A percentile compares a stretch with the other conserved stretches of the same genome.
Conservation (phyloP, 1,139 yeast species). For the Saccharomyces hybrid region DNA sequence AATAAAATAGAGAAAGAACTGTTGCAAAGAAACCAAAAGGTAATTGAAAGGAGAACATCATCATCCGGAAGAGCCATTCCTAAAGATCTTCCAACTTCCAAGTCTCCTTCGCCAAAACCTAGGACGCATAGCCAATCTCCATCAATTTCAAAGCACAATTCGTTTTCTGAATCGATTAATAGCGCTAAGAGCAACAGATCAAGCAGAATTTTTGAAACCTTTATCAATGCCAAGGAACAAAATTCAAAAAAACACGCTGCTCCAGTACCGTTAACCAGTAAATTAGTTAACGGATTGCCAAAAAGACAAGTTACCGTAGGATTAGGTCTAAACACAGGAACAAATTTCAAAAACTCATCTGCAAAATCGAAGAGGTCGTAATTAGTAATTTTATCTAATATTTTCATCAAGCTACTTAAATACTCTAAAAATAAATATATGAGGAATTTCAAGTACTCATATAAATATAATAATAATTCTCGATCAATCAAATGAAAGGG, state of each 20-base stretch:
- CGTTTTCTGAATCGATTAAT: not conserved
- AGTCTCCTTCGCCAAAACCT: constrained; percentile 2
- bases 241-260: constrained; percentile 16
- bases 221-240: constrained; percentile 29
- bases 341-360: constrained; percentile 3
- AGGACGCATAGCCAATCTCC: constrained; percentile 3
- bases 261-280: constrained; percentile 27
- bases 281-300: constrained; percentile 34
- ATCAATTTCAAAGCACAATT: constrained; percentile 1
- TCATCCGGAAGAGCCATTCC: not conserved
- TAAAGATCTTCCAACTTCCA: constrained; percentile 4
- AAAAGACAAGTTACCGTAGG: constrained; percentile 14
- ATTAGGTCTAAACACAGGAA: constrained; percentile 13
- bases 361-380: constrained; percentile 4
- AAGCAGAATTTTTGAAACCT: constrained; percentile 30
- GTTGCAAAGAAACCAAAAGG: not conserved
- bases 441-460: not conserved
- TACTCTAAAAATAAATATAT: not conserved
- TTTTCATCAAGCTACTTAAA: not conserved
- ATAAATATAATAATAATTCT: not conserved
- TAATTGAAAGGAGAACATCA: not conserved
- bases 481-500: not conserved
- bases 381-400: not conserved
- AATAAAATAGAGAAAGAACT: constrained; percentile 18
- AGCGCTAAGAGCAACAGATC: constrained; percentile 5